Evolutionary conservation across 108 stramenopile genomes (phyloP).

Genomic region (Schizochytrium sp.): DNA sequence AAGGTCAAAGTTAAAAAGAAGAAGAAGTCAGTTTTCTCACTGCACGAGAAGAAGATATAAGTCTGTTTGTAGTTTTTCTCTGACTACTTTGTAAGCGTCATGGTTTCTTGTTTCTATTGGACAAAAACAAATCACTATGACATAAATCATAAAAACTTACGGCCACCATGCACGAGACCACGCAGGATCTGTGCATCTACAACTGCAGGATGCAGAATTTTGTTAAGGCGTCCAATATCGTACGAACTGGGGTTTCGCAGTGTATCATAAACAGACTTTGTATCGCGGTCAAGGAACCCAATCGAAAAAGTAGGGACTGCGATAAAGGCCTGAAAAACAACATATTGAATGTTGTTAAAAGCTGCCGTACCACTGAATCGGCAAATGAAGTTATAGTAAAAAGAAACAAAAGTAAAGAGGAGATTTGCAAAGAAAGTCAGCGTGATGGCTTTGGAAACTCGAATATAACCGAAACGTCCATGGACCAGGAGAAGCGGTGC

Average conservation of each 20-base stretch:
- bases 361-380: constrained; percentile 73
- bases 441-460: constrained; percentile 72
- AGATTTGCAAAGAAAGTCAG: constrained; percentile 83
- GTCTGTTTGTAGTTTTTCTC: too few species aligned
- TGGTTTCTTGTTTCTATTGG: neutral
- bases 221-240: constrained; percentile 60
- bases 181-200: constrained; percentile 57
- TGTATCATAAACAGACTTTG: constrained; percentile 63
- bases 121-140: constrained; percentile 26
- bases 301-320: constrained; percentile 73
- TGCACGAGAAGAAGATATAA: too few species aligned
- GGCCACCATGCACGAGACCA: constrained; percentile 47
- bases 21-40: too few species aligned
- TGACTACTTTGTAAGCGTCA: too few species aligned
- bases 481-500: constrained; percentile 69
- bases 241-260: constrained; percentile 71
- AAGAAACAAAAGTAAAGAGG: constrained; percentile 76
- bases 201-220: constrained; percentile 44
- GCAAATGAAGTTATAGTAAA: constrained; percentile 70
- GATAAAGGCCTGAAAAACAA: constrained; percentile 73
- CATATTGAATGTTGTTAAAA: constrained; percentile 72
- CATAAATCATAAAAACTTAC: neutral
- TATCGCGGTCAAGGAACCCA: constrained; percentile 79
- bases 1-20: too few species aligned
- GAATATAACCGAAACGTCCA: constrained; percentile 73